These are phyloP conservation scores for Vitis amurensis DNA, from an alignment of 164 flowering plant species.

Conservation along the genomic window DNA sequence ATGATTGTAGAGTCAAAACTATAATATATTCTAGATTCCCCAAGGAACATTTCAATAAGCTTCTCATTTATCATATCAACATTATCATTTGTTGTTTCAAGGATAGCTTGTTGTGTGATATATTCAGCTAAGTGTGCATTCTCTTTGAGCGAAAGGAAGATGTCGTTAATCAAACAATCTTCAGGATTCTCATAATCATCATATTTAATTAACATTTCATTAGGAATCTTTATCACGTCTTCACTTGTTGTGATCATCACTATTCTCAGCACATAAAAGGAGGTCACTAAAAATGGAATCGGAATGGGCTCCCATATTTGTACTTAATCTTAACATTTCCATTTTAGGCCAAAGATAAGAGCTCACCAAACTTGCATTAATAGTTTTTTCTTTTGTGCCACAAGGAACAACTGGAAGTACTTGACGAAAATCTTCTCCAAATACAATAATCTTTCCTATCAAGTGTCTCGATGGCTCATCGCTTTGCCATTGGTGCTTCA, in stretches of 20 bases:
- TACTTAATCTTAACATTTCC: neutral
- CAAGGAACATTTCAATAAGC: neutral
- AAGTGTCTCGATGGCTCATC: too few relatives aligned
- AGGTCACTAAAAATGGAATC: neutral
- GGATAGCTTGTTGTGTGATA: neutral
- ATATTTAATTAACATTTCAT: too few relatives aligned
- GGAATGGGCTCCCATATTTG: conserved; percentile 8
- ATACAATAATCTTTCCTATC: too few relatives aligned
- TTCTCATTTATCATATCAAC: conserved; percentile 11
- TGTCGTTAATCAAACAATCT: too few relatives aligned
- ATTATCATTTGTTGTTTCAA: conserved; percentile 2
- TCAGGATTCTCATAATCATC: too few relatives aligned
- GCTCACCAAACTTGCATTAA: too few relatives aligned
- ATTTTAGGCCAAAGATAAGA: too few relatives aligned
- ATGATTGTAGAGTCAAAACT: neutral
- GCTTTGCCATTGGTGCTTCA: too few relatives aligned
- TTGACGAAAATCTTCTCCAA: too few relatives aligned
- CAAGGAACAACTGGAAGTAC: too few relatives aligned
- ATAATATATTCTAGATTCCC: neutral
- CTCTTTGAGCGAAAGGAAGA: neutral
- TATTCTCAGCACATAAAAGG: conserved; percentile 10
- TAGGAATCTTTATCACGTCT: neutral
- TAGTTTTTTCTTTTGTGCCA: too few relatives aligned
- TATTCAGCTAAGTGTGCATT: neutral
- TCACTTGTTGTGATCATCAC: neutral